Base-by-base conservation (phyloP, 2,329 filamentous ascomycete species). In the Lecanicillium sp. region DNA sequence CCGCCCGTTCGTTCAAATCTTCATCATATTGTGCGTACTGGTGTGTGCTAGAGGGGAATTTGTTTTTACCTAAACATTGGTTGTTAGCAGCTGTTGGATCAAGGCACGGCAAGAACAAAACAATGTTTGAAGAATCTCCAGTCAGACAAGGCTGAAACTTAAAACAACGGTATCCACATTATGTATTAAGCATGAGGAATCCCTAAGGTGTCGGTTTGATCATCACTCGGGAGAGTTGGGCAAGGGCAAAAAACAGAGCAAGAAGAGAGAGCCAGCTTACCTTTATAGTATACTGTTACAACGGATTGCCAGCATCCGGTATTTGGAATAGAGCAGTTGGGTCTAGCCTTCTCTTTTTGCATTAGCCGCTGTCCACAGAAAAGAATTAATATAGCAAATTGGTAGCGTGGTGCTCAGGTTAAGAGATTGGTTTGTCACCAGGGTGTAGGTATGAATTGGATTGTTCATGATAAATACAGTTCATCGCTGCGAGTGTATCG, bases 121-220 rank as follows among this genome's bases (percentile, higher is more conserved):
- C 39, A 37, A 44, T 46, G 34, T 37, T 15, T 17, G n/a, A 36
- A 25, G 54, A 42, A 58, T 53, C 53, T 66, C 62, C 57, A 63
- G 66, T 79, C 75, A 79, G 75, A 79, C 74, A 79, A 79, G 75
- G 75, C 75, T 79, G 74, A 79, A 79, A 79, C 75, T 74, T 61
- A 57, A 55, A 58, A 62, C 67, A 71, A 72, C 68, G 63, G 62
- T 68, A 63, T 79, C 75, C 67, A 79, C 75, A 79, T 78, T 44
- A 56, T 75, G 51, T 77, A 65, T 79, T 79, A 72, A 71, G 75
- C 62, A 77, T 72, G 75, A 79, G 75, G 74, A 79, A 79, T 79
- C 73, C 74, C 72, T 76, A 52, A 71, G 69, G 69, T 73, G 69
- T 75, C 62, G 65, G 62, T 68, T 68, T 68, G 66, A 68, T 78